A percentile compares a stretch with the other conserved stretches of the same genome.
Conservation (phyloP, 768 basidiomycete genomes). For the Tubosaeta sp. region DNA sequence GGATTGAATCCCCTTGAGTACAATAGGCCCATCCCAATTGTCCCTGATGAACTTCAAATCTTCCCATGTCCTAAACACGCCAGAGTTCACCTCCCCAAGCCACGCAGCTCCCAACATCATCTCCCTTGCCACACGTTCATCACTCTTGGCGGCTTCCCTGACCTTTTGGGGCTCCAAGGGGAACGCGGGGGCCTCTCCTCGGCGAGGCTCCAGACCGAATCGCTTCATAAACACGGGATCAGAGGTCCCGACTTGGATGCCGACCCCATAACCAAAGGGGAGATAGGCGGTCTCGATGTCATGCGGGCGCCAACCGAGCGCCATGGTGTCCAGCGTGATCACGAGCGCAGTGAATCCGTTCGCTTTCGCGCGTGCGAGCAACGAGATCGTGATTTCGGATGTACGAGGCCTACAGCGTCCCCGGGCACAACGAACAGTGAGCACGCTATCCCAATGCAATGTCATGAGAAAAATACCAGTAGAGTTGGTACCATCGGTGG, state of each 20-base stretch:
- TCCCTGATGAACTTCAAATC: slow-evolving; percentile 63
- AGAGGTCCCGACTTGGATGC: slow-evolving; percentile 61
- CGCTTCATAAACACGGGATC: slow-evolving; percentile 78
- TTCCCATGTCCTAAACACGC: slow-evolving; percentile 64
- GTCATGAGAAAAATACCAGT: slow-evolving; percentile 45
- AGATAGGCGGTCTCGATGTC: slow-evolving; percentile 63
- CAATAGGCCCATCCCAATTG: slow-evolving; percentile 73
- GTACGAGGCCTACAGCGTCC: slow-evolving; percentile 49
- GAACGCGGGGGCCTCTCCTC: slow-evolving; percentile 41
- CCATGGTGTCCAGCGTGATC: slow-evolving; percentile 75
- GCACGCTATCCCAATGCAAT: not conserved
- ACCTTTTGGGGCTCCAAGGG: slow-evolving; percentile 54
- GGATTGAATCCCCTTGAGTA: slow-evolving; percentile 75
- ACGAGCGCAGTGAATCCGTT: slow-evolving; percentile 67
- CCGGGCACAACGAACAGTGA: not conserved
- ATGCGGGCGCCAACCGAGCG: slow-evolving; percentile 72
- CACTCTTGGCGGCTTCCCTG: slow-evolving; percentile 44
- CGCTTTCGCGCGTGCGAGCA: slow-evolving; percentile 62
- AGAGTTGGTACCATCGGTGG: slow-evolving; percentile 77
- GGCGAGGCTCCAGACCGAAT: slow-evolving; percentile 40
- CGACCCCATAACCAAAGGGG: slow-evolving; percentile 63
- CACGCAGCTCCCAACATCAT: slow-evolving; percentile 55
- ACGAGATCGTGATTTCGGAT: slow-evolving; percentile 56
- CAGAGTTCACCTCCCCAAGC: slow-evolving; percentile 60
- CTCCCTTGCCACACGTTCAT: slow-evolving; percentile 35